Conservation (phyloP, 148 eudicot genomes). For the Mesembryanthemum crystallinum region DNA sequence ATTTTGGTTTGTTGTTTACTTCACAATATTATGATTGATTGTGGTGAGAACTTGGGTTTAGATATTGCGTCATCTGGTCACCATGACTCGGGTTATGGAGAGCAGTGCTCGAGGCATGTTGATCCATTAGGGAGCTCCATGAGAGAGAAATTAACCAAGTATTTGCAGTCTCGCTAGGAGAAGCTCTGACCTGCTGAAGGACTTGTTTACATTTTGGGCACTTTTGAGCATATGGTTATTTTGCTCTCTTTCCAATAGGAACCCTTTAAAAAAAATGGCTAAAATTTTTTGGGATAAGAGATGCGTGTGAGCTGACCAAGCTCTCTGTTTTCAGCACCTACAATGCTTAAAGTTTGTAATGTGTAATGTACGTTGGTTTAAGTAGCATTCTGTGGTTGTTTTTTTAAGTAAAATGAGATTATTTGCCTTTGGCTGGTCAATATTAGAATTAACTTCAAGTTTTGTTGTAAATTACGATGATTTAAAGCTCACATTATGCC, state of each 20-base stretch:
- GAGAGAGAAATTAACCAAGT: constrained; percentile 56
- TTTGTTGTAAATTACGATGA: neutral
- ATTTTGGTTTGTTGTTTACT: constrained; percentile 91
- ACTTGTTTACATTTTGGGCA: neutral
- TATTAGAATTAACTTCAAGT: neutral
- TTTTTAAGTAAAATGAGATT: neutral
- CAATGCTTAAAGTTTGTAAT: neutral
- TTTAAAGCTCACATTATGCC: neutral
- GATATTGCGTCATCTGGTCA: constrained; percentile 61
- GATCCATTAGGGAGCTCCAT: constrained; percentile 52
- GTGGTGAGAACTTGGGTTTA: constrained; percentile 53
- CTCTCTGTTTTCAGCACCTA: neutral
- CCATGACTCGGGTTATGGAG: constrained; percentile 64
- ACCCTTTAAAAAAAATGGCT: neutral
- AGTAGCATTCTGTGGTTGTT: neutral
- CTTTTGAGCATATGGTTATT: neutral
- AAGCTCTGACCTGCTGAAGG: constrained; percentile 5
- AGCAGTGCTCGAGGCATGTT: constrained; percentile 47
- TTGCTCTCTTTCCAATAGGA: neutral
- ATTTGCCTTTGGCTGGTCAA: neutral
- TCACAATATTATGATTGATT: constrained; percentile 81
- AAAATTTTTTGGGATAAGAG: neutral
- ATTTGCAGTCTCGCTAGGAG: constrained; percentile 43
- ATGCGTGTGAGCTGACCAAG: neutral
- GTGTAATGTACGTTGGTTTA: constrained; percentile 1